These are phyloP conservation scores for Mucor plumbeus DNA, from an alignment of 371 early-diverging fungal species.

Conservation along the genomic window DNA sequence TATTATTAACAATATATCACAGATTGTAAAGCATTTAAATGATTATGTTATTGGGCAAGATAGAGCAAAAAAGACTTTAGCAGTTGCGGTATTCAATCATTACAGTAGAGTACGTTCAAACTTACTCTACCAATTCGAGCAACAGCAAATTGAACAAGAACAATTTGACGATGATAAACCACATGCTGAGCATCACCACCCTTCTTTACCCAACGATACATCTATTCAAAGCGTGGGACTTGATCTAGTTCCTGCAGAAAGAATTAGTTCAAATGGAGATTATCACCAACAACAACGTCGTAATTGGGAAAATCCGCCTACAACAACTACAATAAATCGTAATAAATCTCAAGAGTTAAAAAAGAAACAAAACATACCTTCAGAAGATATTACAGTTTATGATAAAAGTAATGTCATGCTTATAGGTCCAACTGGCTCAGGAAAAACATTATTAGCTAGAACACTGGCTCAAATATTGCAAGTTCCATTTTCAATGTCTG, in stretches of 20 bases:
- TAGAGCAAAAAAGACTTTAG: constrained; percentile 77
- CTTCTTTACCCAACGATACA: constrained; percentile 20
- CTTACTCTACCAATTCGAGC: constrained; percentile 36
- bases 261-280: constrained; percentile 17
- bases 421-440: constrained; percentile 87
- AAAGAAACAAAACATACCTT: background rate
- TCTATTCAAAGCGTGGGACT: constrained; percentile 16
- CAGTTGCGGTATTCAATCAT: constrained; percentile 89
- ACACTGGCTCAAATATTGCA: constrained; percentile 84
- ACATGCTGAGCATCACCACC: constrained; percentile 28
- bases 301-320: constrained; percentile 36
- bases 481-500: constrained; percentile 90
- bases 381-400: constrained; percentile 49
- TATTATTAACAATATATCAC: background rate
- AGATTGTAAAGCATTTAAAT: constrained; percentile 81
- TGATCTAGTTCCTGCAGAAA: constrained; percentile 27
- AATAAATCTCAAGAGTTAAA: constrained; percentile 18
- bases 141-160: constrained; percentile 17
- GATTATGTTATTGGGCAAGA: constrained; percentile 90
- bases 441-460: constrained; percentile 86
- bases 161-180: constrained; percentile 14
- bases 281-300: constrained; percentile 17
- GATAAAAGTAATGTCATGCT: constrained; percentile 92
- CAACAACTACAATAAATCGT: constrained; percentile 10
- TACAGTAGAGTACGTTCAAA: constrained; percentile 81